phyloP scores from a whole-genome alignment of 2,329 filamentous ascomycete genomes.

The Sphaerulina vaccinii region DNA sequence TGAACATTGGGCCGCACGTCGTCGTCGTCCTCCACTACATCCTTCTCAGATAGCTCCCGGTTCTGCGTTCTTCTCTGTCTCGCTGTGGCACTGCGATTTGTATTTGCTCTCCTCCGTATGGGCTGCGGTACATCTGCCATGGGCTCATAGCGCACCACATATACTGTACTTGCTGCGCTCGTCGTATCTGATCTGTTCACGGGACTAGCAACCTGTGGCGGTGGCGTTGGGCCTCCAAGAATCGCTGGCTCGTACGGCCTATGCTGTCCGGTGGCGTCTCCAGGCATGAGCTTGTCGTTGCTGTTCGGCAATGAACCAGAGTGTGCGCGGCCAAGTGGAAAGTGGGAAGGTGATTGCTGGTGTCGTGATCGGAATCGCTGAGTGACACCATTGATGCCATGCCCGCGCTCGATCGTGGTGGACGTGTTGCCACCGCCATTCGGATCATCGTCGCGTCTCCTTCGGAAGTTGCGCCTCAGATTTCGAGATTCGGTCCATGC shows the following conservation, averaged over 20 bases:
- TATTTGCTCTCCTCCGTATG: constrained; percentile 30
- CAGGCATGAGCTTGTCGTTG: constrained; percentile 9
- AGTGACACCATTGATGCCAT: constrained; percentile 29
- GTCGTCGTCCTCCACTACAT: constrained; percentile 30
- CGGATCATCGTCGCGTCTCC: constrained; percentile 36
- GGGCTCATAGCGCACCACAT: constrained; percentile 62
- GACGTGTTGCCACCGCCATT: constrained; percentile 25
- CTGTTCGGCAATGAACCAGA: constrained; percentile 25
- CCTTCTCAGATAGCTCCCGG: constrained; percentile 23
- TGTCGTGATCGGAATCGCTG: constrained; percentile 30
- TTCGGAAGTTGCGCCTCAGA: constrained; percentile 32
- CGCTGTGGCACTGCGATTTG: constrained; percentile 19
- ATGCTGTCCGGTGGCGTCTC: constrained; percentile 6
- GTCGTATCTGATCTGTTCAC: constrained; percentile 61
- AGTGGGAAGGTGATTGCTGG: constrained; percentile 31
- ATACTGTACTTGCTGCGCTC: constrained; percentile 63
- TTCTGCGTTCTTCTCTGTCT: constrained; percentile 6
- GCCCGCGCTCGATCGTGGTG: constrained; percentile 27
- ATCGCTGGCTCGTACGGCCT: constrained; percentile 1
- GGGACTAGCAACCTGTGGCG: constrained; percentile 52
- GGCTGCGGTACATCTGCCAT: constrained; percentile 48
- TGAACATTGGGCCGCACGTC: constrained; percentile 29
- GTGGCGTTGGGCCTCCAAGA: constrained; percentile 40
- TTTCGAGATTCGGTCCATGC: constrained; percentile 50
- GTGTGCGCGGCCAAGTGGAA: constrained; percentile 37